These are phyloP conservation scores for Isabelozyma pseudorhagii DNA, from an alignment of 805 yeast species.

Conservation along the genomic window DNA sequence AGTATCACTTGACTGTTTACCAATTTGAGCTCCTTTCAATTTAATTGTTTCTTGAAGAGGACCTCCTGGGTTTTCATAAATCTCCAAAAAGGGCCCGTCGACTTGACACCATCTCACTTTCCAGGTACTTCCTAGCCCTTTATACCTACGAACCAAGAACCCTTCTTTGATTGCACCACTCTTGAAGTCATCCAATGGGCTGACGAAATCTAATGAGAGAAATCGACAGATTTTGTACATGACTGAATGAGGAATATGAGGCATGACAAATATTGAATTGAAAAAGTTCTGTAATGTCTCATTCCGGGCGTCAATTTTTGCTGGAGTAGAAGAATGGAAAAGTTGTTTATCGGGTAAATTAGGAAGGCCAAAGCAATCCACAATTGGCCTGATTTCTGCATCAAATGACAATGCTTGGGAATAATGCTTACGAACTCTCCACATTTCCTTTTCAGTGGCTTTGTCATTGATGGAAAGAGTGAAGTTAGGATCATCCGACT, in stretches of 20 bases:
- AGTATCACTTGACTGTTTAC: slow-evolving; percentile 44
- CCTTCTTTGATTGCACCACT: slow-evolving; percentile 63
- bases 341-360: slow-evolving; percentile 59
- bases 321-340: slow-evolving; percentile 60
- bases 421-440: slow-evolving; percentile 67
- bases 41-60: slow-evolving; percentile 49
- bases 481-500: slow-evolving; percentile 56
- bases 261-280: slow-evolving; percentile 50
- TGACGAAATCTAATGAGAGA: slow-evolving; percentile 63
- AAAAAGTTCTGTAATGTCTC: slow-evolving; percentile 58
- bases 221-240: slow-evolving; percentile 57
- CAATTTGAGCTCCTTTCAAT: slow-evolving; percentile 52
- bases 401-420: slow-evolving; percentile 63
- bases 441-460: slow-evolving; percentile 61
- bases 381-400: slow-evolving; percentile 49
- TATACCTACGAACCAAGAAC: slow-evolving; percentile 57
- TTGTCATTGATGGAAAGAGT: slow-evolving; percentile 64
- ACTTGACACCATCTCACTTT: slow-evolving; percentile 66
- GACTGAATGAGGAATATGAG: slow-evolving; percentile 54
- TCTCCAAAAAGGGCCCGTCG: slow-evolving; percentile 54
- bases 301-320: slow-evolving; percentile 61
- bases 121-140: slow-evolving; percentile 65
- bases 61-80: slow-evolving; percentile 59
- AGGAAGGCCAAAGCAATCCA: slow-evolving; percentile 54
- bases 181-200: slow-evolving; percentile 52